Evolutionary conservation across 129 eudicot genomes (phyloP).

Genomic region (Chrysanthemum makinoi): DNA sequence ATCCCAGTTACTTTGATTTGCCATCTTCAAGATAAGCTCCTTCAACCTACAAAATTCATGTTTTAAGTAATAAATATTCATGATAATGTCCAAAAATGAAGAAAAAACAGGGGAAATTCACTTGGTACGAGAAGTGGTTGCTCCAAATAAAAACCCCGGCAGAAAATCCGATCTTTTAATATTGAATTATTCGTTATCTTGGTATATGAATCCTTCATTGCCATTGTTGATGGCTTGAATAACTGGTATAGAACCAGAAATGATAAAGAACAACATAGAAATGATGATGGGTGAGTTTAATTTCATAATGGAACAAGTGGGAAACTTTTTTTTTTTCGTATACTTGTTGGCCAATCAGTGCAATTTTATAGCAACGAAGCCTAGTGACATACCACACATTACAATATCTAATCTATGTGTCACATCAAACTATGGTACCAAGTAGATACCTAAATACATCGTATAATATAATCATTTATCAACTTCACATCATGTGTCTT

Average conservation of each 20-base stretch:
- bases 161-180: constrained; percentile 55
- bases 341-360: no score
- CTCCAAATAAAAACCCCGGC: constrained; percentile 56
- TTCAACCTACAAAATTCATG: constrained; percentile 50
- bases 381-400: no score
- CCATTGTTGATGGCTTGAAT: constrained; percentile 13
- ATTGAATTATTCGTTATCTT: neutral
- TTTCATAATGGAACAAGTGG: constrained; percentile 8
- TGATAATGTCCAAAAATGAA: constrained; percentile 7
- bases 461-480: no score
- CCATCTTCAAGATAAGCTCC: constrained; percentile 64
- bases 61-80: neutral
- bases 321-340: no score
- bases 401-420: no score
- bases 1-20: constrained; percentile 57
- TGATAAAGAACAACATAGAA: neutral
- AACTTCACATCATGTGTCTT: no score
- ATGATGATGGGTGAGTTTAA: neutral
- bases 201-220: neutral
- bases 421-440: no score
- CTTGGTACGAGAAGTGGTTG: constrained; percentile 73
- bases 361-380: no score
- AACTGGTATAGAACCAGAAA: neutral
- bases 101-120: constrained; percentile 9
- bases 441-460: no score